Base-by-base conservation (phyloP, 805 yeast species). In the Lipomyces spencermartinsiae region DNA sequence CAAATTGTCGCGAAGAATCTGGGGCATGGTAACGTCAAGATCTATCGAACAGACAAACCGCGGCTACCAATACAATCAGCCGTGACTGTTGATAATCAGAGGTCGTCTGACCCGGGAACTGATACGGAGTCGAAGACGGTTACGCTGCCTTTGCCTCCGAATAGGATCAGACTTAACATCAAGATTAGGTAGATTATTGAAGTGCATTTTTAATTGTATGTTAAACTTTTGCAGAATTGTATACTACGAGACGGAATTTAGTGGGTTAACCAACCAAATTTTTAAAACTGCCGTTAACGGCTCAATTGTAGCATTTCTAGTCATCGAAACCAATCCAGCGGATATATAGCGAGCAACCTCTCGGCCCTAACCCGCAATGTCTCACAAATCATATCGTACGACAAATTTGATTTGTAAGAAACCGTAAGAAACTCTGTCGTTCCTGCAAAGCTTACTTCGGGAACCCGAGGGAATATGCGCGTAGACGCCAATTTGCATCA, bases 1-100 rank as follows among this genome's bases (percentile, higher is more conserved):
- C 86, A 86, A 71, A 80, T 95, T 31, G 86, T 85, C 7, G 91
- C 92, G 0, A 84, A 83, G 71, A 73, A 85, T 62, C 70, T 82
- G 4, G 89, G 86, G 0, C 80, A 80, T 33, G 88, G 88, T 2
- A 81, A 81, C 53, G 80, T 92, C n/a, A 80, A 84, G 5, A 79
- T 92, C 12, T 60, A 54, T 25, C 53, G 71, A n/a, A 51, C 31
- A 31, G 69, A 58, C 25, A 43, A 37, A 46, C 66, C 64, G 49
- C 31, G 39, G 53, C 43, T 63, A 4, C 14, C 7, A 51, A 53
- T 53, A 10, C 49, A 16, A 35, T 22, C 39, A 4, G 12, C 34
- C 7, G 19, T 16, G 6, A 58, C 14, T 14, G 22, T 9, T 35
- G 61, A 37, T 19, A 19, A 8, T 43, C 56, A 33, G 33, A 9